Base-by-base conservation (phyloP, 805 yeast genomes). In the Candida easanensis region DNA sequence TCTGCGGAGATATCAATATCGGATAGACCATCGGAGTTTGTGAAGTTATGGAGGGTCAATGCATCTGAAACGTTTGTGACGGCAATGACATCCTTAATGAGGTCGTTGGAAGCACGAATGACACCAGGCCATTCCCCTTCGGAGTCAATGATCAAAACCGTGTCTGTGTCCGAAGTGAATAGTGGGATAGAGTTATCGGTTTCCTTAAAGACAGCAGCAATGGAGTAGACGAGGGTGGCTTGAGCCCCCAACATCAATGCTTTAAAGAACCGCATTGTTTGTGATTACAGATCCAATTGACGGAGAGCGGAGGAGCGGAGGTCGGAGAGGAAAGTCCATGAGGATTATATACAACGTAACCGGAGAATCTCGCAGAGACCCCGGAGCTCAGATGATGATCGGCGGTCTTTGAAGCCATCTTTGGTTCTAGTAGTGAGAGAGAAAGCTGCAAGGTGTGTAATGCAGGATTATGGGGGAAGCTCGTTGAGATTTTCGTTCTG, bases 71-170 rank as follows among this genome's bases (percentile, higher is more conserved):
- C 5, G 33, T 38, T 38, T 4, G 46, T 41, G 7, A 45, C 49
- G 2, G 33, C 38, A 4, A 23, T 13, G 32, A 45, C 32, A 27
- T 45, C 49, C n/a, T 32, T 38, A 18, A 38, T 30, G 10, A 45
- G 31, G 26, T 45, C 49, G 11, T 22, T 28, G 22, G 43, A 32
- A 22, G 49, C 49, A 16, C 49, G 34, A 16, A 38, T 20, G 9
- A 45, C 49, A 27, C 49, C 49, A 7, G 49, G 49, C 46, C 45
- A 42, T 17, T 45, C 48, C 19, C 21, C 26, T 9, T 33, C 38
- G 5, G 33, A 13, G 33, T 40, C 44, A 4, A 44, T 15, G n/a
- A 43, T 22, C 2, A 43, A 22, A 16, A 13, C 21, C 3, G 37
- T 32, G 14, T 37, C 41, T 5, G 41, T 18, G 26, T 37, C 38